Evolutionary conservation across 331 rosid species (phyloP).

Genomic region (Pyrus hybrid): DNA sequence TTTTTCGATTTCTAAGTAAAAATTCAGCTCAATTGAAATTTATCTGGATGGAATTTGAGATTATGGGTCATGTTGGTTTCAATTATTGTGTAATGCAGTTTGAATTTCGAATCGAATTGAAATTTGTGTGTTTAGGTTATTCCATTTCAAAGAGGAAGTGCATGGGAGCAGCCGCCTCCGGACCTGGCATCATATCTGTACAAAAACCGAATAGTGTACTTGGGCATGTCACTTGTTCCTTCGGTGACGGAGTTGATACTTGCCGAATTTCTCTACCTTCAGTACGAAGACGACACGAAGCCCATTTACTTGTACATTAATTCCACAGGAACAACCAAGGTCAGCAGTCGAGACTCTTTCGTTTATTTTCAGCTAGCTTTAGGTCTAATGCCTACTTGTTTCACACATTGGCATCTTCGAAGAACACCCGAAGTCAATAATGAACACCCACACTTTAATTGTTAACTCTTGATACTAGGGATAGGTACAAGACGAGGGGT

Average conservation of each 20-base stretch:
- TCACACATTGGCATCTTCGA: neutral
- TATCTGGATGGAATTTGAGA: neutral
- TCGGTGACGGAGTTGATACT: conserved; percentile 88
- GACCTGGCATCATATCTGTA: conserved; percentile 89
- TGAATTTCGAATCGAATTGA: neutral
- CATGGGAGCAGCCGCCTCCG: conserved; percentile 96
- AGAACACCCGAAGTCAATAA: neutral
- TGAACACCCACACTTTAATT: neutral
- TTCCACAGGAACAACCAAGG: conserved; percentile 96
- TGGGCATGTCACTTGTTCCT: conserved; percentile 93
- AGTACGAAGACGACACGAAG: conserved; percentile 62
- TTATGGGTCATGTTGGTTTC: neutral
- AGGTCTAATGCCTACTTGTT: neutral
- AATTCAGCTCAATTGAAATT: neutral
- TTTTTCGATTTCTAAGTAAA: neutral
- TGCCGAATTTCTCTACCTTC: conserved; percentile 89
- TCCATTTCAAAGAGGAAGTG: conserved; percentile 78
- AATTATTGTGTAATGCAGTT: neutral
- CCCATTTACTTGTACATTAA: conserved; percentile 85
- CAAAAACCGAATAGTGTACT: conserved; percentile 80
- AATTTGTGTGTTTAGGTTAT: conserved; percentile 50
- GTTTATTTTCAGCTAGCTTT: neutral
- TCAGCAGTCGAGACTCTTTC: neutral
- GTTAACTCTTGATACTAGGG: neutral
- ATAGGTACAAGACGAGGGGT: neutral